These are phyloP conservation scores for Geum urbanum DNA, from an alignment of 306 rosid genomes.

Conservation along the genomic window DNA sequence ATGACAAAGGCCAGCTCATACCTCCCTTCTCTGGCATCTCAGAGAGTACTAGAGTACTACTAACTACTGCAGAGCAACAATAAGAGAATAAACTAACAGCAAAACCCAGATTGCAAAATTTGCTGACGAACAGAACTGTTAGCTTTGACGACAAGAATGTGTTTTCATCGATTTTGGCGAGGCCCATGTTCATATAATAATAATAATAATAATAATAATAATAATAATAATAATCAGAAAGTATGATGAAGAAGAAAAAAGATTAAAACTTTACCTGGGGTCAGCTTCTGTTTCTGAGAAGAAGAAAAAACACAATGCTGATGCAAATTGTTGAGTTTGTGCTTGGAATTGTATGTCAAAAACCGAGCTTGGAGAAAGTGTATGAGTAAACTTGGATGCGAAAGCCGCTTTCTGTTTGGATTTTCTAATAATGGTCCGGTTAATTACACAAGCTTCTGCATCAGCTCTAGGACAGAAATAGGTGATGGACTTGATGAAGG, in stretches of 20 bases:
- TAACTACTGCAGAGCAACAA: constrained; percentile 2
- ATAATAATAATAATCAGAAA: too few species aligned
- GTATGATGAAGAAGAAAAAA: background rate
- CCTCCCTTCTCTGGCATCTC: constrained; percentile 64
- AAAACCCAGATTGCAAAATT: constrained; percentile 13
- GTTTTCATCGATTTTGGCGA: constrained; percentile 17
- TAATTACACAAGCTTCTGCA: background rate
- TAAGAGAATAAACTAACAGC: constrained; percentile 12
- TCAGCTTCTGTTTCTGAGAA: background rate
- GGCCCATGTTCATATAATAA: background rate
- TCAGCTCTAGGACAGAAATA: too few species aligned
- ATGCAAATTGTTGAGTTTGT: background rate
- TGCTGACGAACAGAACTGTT: constrained; percentile 4
- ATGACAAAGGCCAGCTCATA: constrained; percentile 26
- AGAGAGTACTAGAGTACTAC: constrained; percentile 14
- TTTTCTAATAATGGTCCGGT: background rate
- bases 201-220: too few species aligned
- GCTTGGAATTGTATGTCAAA: background rate
- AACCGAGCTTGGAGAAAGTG: background rate
- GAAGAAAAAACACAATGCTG: background rate
- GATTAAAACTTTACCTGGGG: constrained; percentile 7
- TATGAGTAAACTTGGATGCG: background rate
- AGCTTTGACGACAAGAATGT: constrained; percentile 25
- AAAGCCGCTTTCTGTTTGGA: background rate
- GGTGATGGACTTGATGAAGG: background rate